Evolutionary conservation across 345 rosid genomes (phyloP), one percentile per base, ranked within the genome.

Genomic region (Brassica carinata): DNA sequence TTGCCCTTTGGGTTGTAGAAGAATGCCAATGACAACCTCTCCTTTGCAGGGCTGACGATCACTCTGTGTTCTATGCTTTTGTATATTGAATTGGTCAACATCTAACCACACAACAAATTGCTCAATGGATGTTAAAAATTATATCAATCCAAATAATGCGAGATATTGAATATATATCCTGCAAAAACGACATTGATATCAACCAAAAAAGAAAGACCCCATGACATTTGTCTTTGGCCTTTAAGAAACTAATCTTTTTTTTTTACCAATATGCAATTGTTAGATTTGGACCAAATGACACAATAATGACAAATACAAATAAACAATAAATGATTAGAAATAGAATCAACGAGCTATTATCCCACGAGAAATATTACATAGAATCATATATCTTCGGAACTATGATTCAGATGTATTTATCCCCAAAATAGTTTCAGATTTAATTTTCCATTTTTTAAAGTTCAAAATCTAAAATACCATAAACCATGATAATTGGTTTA

Each of bases 61-160:
- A 90, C 99, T 79, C 97, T 77, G 29, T 95, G 99, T 82, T 95
- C 99, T 76, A 95, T 91, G 38, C 99, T 95, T 81, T 85, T 95
- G 88, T 89, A 95, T 38, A 69, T 86, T 36, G 89, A 92, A 84
- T 95, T 95, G 89, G 94, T 95, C 18, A 95, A 67, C 58, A 95
- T 89, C 98, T 94, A 36, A 59, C 38, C 65, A 73, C 58, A 4
- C 0, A 81, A 17, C n/a, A 31, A 64, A 40, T 31, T 59, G 18
- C 27, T 38, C 11, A 53, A 69, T 17, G 15, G n/a, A 13, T 7
- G 31, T 75, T 68, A 48, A 40, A 3, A 31, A 64, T 64, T 7
- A 0, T 14, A 63, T n/a, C 30, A 62, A 11, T 62, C 1, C 36
- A 63, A 27, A 13, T 63, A 29, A 63, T 62, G 66, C 66, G 7